Conservation (phyloP, 2,329 filamentous ascomycete species). For the Colletotrichum acutatum region DNA sequence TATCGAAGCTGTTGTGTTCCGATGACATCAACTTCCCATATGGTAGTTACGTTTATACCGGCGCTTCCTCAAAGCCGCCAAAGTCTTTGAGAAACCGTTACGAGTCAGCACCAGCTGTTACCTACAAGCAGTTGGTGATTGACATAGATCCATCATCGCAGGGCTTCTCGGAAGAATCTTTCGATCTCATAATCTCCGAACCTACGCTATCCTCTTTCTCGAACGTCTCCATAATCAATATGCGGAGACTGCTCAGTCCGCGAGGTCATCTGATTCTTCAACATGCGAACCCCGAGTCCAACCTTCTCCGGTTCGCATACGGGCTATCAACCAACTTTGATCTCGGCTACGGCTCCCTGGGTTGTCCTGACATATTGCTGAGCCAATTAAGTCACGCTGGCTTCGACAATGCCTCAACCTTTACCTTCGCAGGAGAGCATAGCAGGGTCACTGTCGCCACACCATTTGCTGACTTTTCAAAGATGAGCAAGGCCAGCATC, state of each 20-base stretch:
- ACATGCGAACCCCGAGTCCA: constrained; percentile 13
- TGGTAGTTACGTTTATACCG: constrained; percentile 42
- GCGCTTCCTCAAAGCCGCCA: constrained; percentile 37
- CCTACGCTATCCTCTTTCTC: not conserved
- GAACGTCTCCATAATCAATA: not conserved
- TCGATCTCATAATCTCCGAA: constrained; percentile 41
- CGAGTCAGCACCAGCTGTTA: not conserved
- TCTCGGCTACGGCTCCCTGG: not conserved
- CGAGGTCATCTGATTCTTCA: constrained; percentile 3
- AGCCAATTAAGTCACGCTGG: not conserved
- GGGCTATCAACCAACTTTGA: not conserved
- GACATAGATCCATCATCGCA: constrained; percentile 42
- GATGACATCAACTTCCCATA: not conserved
- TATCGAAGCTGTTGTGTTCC: not conserved
- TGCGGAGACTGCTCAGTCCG: constrained; percentile 20
- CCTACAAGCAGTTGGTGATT: constrained; percentile 40
- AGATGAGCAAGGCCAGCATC: not conserved
- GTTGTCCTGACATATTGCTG: not conserved
- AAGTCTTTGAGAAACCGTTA: not conserved
- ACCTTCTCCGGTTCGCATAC: not conserved
- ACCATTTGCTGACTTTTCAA: not conserved
- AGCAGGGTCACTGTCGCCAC: not conserved
- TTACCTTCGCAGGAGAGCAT: constrained; percentile 9
- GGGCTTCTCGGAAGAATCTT: constrained; percentile 35
- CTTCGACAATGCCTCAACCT: not conserved